Base-by-base conservation (phyloP, 345 rosid species). In the Syzygium aqueum region DNA sequence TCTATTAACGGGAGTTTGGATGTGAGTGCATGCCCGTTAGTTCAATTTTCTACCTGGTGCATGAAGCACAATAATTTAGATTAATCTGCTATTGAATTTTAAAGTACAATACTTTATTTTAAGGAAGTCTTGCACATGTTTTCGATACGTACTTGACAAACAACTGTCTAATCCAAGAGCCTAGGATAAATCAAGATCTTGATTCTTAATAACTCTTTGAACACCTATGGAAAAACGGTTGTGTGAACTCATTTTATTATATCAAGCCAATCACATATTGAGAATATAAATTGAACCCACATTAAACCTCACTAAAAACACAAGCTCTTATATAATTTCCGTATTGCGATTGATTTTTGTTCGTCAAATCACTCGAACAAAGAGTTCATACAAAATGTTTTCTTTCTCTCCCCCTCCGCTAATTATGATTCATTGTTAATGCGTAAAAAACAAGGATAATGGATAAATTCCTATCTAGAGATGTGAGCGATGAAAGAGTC, bases 401-500 rank as follows among this genome's bases (percentile, higher is more conserved):
- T 10, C 8, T 59, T 40, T 43, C 46, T 43, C 46, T 43, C 6
- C 46, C 46, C 67, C 65, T 27, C 67, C 30, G 11, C 16, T 30
- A 4, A 67, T 21, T 73, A 73, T 33, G 49, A 37, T 37, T 37
- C 19, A 33, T 4, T 1, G 37, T 37, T 63, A 63, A 67, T 67
- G 78, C 0, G 11, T 13, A 19, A 30, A 30, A 19, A 5, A 67
- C 23, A 33, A 17, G 80, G 80, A 73, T 11, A 10, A 67, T 17
- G 78, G 78, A 17, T 46, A 67, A 33, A 12, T 92, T 43, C 5
- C 53, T 89, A 94, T 83, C 91, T 92, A 50, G 87, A 89, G 82
- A 94, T 92, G 87, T 93, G 93, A 77, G 91, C 85, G 77, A 93
- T 85, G 88, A 94, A 94, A 54, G 94, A 89, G 50, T 93, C 91